Conservation (phyloP, 352 stramenopile species). For the Peronosclerospora sorghi region DNA sequence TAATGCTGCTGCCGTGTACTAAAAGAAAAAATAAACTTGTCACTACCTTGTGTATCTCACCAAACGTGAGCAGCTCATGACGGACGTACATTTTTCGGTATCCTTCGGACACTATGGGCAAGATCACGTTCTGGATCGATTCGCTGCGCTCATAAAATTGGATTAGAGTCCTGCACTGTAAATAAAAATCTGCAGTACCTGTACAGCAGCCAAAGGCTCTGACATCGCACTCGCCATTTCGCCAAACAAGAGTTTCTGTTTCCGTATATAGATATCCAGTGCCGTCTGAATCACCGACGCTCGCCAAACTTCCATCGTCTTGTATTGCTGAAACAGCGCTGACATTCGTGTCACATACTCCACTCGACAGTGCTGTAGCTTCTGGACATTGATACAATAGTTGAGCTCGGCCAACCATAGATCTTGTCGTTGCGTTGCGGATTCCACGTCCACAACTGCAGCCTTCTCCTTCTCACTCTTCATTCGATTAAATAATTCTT, state of each 20-base stretch:
- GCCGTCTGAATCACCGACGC: slow-evolving; percentile 63
- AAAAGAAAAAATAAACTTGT: background rate
- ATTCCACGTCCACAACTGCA: background rate
- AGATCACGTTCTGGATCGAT: slow-evolving; percentile 72
- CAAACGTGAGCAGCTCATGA: too few species aligned
- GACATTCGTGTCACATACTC: slow-evolving; percentile 82
- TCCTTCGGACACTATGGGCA: slow-evolving; percentile 62
- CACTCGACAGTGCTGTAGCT: slow-evolving; percentile 43
- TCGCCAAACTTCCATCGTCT: slow-evolving; percentile 62
- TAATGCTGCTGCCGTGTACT: slow-evolving; percentile 66
- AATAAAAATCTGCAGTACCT: too few species aligned
- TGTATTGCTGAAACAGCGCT: slow-evolving; percentile 71
- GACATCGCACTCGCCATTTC: slow-evolving; percentile 56
- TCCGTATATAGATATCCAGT: slow-evolving; percentile 66
- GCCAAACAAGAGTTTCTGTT: slow-evolving; percentile 70
- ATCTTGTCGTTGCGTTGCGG: slow-evolving; percentile 21
- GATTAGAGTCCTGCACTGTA: too few species aligned
- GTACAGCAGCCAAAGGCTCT: slow-evolving; percentile 44
- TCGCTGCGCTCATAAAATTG: slow-evolving; percentile 25
- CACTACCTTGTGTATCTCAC: too few species aligned
- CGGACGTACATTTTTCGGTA: slow-evolving; percentile 79
- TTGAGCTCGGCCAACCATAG: slow-evolving; percentile 65
- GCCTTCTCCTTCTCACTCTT: slow-evolving; percentile 19
- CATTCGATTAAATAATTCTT: slow-evolving; percentile 49
- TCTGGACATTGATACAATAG: slow-evolving; percentile 68